Percentiles rank a stretch among this genome's conserved stretches.
Evolutionary conservation across 225 moss, liverwort and hornwort species (phyloP).

Genomic region (Anthoceros angustus): DNA sequence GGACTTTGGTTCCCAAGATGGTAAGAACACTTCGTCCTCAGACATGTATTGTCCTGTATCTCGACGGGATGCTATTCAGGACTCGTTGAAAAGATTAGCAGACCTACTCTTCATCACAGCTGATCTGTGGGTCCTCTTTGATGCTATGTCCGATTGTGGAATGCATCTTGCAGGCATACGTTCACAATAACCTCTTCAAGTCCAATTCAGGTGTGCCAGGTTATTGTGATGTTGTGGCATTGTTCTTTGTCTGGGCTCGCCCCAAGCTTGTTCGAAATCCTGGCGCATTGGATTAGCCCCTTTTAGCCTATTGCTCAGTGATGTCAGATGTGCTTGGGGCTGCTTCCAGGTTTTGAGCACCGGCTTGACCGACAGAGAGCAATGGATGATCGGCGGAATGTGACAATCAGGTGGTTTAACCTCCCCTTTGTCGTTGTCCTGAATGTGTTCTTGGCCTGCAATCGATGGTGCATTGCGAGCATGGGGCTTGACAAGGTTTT

Average conservation of each 20-base stretch:
- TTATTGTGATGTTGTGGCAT: background rate
- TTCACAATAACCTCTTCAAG: conserved; percentile 1
- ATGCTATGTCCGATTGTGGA: background rate
- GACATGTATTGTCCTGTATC: no score
- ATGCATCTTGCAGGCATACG: background rate
- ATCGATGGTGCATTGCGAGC: background rate
- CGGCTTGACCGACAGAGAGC: background rate
- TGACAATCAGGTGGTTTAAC: background rate
- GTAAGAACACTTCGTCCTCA: no score
- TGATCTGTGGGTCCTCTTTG: no score
- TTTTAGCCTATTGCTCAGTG: no score
- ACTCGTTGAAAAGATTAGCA: no score
- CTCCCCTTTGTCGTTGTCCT: background rate
- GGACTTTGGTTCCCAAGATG: no score
- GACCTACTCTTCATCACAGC: no score
- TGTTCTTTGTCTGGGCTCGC: background rate
- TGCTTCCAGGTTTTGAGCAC: background rate
- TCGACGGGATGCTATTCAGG: no score
- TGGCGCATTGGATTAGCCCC: background rate
- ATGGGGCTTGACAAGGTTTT: background rate
- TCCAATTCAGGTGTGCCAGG: background rate
- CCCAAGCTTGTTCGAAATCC: background rate
- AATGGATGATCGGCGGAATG: background rate
- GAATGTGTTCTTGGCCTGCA: background rate
- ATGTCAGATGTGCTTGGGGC: no score